Evolutionary conservation across 2,329 filamentous ascomycete genomes (phyloP), one percentile per base, ranked within the genome.

Genomic region (Fonsecaea monophora): DNA sequence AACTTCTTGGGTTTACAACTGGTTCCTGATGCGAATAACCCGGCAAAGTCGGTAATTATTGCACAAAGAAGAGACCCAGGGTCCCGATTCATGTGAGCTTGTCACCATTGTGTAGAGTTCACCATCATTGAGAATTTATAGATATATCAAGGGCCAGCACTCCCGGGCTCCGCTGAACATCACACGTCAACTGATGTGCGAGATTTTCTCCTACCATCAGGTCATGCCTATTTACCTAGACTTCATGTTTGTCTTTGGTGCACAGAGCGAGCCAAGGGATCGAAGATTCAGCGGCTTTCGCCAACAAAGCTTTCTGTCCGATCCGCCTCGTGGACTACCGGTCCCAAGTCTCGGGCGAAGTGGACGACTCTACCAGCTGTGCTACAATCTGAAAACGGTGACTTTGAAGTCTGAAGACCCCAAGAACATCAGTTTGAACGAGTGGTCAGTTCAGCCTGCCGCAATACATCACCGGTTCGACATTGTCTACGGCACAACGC

Each of bases 381-480:
- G 78, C 60, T 82, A 81, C 66, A 81, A 74, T 60, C 67, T 82
- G 9, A 78, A 78, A 30, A 55, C 62, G 15, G 74, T 76, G 0
- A 67, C 72, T 21, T 48, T 48, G 55, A 72, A 68, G 7, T 40
- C 67, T 15, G 38, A 42, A 42, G 32, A 3, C 32, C 12, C 12
- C 53, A 15, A 38, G 25, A 13, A 62, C 34, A n/a, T 35, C 53
- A 13, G 25, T 63, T n/a, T 40, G 8, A 50, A 37, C 15, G 78
- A 80, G 60, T 68, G 66, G 66, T 65, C 62, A 12, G 66, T 53
- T 13, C 34, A 58, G 35, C 66, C 37, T 18, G 77, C 75, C 0
- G 78, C 75, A 0, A 64, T 82, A 3, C 75, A 81, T 60, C 80
- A 82, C 59, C 76, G 78, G 37, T 81, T 81, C 58, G 80, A 82